Percentiles rank a stretch among this genome's conserved stretches.
Evolutionary conservation across 2,329 filamentous ascomycete species (phyloP).

Genomic region (Botrytis galanthina): DNA sequence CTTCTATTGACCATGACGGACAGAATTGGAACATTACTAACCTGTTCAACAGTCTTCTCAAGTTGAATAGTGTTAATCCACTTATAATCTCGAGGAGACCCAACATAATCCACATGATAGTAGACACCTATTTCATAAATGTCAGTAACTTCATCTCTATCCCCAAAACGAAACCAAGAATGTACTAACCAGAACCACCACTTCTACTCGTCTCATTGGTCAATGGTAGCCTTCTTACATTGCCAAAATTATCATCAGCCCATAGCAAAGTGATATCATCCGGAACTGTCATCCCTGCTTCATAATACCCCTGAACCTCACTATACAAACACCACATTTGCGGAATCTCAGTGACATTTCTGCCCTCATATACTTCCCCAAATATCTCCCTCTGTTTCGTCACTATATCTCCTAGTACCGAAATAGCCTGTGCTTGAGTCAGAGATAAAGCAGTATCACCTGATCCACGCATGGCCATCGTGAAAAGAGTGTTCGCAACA

Average conservation of each 20-base stretch:
- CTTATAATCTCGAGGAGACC: constrained; percentile 49
- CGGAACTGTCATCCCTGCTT: constrained; percentile 60
- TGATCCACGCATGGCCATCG: constrained; percentile 67
- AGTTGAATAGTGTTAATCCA: constrained; percentile 67
- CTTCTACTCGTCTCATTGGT: constrained; percentile 56
- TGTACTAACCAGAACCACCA: constrained; percentile 54
- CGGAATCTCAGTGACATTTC: constrained; percentile 49
- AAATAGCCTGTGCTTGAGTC: constrained; percentile 54
- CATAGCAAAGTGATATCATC: constrained; percentile 68
- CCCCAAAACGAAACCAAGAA: not conserved
- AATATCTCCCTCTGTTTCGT: constrained; percentile 58
- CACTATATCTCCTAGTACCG: constrained; percentile 59
- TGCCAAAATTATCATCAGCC: constrained; percentile 69
- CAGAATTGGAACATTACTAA: constrained; percentile 30
- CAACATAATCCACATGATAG: constrained; percentile 57
- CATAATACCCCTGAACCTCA: constrained; percentile 68
- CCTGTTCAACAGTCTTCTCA: constrained; percentile 59
- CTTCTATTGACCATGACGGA: not conserved
- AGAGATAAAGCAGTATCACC: constrained; percentile 61
- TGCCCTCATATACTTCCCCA: constrained; percentile 51
- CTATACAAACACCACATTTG: constrained; percentile 75
- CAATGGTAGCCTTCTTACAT: constrained; percentile 60
- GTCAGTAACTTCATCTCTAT: not conserved
- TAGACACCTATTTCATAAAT: constrained; percentile 46
- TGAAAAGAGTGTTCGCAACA: constrained; percentile 62